Evolutionary conservation across 305 asterid genomes (phyloP), one percentile per base, ranked within the genome.

Genomic region (Fraxinus paxiana): DNA sequence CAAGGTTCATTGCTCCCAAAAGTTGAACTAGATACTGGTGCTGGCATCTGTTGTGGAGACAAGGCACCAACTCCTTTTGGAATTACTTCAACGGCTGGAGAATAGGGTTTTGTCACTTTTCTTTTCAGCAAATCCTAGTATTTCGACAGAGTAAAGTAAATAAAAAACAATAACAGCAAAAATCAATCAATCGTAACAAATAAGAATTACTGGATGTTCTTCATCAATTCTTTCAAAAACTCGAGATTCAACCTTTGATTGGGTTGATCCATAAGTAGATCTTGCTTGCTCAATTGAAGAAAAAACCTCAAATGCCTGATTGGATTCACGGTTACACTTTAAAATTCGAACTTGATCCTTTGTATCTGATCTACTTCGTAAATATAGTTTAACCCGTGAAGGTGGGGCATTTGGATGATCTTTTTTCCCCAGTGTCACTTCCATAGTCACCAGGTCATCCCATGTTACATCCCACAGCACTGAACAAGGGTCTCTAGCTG

Each of bases 401-500:
- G 98, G 98, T 71, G 94, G 97, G 70, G 90, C 87, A 88, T 74
- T 88, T 13, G 92, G 92, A 83, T 85, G 93, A 79, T 94, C 99
- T 81, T 93, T 93, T 91, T 94, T 96, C 28, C 99, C 99, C 67
- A 82, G 94, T 75, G 90, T 84, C 80, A 94, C 84, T 87, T 96
- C 98, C 97, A 96, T 93, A 0, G 92, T 89, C 76, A 84, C 89
- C 75, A 96, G 87, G 90, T 94, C 96, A 75, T 91, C 97, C 99
- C 98, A 96, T 81, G 83, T 82, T 38, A 94, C 93, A 73, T 94
- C 98, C 99, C 99, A 96, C 56, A 90, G 83, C 61, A 96, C 98
- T 0, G 98, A 93, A 83, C 99, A 96, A 54, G 99, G 97, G 88
- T 96, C 99, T 87, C 98, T 92, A 22, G 94, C 95, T 30, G 97